These are phyloP conservation scores for Nitzschia sp. DNA, from an alignment of 108 stramenopile species.

Conservation along the genomic window DNA sequence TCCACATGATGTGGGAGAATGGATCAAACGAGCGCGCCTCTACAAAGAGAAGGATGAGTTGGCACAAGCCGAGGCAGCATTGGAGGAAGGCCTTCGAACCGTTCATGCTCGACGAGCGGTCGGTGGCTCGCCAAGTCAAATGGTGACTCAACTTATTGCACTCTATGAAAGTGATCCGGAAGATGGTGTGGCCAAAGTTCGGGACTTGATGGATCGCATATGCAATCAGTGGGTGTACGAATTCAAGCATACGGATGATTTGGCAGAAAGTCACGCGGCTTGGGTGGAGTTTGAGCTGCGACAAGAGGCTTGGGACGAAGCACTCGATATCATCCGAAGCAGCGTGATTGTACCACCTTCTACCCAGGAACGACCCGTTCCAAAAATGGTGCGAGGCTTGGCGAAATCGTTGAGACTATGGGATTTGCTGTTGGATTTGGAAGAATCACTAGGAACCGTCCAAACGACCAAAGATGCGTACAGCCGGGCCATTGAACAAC, in stretches of 20 bases:
- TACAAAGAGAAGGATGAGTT: constrained; percentile 50
- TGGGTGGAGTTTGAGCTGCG: constrained; percentile 96
- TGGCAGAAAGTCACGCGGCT: constrained; percentile 88
- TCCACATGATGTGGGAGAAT: constrained; percentile 95
- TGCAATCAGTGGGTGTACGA: constrained; percentile 57
- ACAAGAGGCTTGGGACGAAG: constrained; percentile 89
- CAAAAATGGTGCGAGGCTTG: constrained; percentile 47
- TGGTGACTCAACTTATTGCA: constrained; percentile 81
- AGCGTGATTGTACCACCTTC: constrained; percentile 47
- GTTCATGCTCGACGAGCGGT: constrained; percentile 64
- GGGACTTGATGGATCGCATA: constrained; percentile 78
- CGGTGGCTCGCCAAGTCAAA: constrained; percentile 73
- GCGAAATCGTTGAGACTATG: constrained; percentile 81
- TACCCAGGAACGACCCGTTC: not conserved
- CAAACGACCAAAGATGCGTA: constrained; percentile 96
- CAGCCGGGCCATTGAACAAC: constrained; percentile 86
- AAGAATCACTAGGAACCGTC: constrained; percentile 94
- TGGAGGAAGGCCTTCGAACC: constrained; percentile 79
- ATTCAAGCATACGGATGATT: constrained; percentile 87
- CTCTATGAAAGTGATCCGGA: constrained; percentile 80
- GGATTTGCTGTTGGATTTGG: constrained; percentile 94
- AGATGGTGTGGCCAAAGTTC: constrained; percentile 71
- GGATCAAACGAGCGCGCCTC: constrained; percentile 91
- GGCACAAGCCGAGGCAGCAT: constrained; percentile 56
- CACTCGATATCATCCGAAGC: constrained; percentile 75